These are phyloP conservation scores for Trichoderma reesei DNA, from an alignment of 495 filamentous ascomycete genomes.

Conservation along the genomic window DNA sequence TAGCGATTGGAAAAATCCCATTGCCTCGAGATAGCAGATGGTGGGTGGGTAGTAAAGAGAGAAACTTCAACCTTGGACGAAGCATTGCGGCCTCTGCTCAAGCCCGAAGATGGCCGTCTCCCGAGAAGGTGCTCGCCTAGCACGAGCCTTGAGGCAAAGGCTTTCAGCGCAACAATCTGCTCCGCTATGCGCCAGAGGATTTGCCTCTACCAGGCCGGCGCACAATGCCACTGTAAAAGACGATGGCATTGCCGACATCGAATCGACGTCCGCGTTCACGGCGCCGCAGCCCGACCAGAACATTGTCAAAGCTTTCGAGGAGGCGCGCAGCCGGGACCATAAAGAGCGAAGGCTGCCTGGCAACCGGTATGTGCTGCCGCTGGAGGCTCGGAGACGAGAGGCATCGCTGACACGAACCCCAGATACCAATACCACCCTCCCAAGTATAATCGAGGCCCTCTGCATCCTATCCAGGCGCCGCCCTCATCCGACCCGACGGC, in stretches of 20 bases:
- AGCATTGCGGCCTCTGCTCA: neutral
- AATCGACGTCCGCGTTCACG: neutral
- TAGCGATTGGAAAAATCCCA: neutral
- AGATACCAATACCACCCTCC: conserved; percentile 92
- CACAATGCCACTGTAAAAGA: neutral
- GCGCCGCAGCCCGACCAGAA: neutral
- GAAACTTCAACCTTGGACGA: conserved; percentile 3
- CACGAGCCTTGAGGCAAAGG: neutral
- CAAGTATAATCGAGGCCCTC: conserved; percentile 84
- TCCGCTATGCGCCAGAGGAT: conserved; percentile 1
- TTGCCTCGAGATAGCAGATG: neutral
- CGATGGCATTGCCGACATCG: neutral
- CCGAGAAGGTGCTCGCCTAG: conserved; percentile 4
- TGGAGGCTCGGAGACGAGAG: neutral
- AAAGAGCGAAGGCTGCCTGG: conserved; percentile 22
- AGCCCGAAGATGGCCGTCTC: neutral
- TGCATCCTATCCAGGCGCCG: conserved; percentile 85
- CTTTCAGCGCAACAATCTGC: neutral
- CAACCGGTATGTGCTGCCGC: conserved; percentile 47
- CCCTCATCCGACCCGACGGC: conserved; percentile 75
- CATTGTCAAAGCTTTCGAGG: neutral
- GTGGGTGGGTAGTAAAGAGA: neutral
- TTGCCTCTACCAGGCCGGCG: neutral
- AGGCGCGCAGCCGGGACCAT: conserved; percentile 24
- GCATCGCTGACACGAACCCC: neutral